Evolutionary conservation across 176 grass and related monocot species (phyloP).

Genomic region (Ampelocalamus luodianensis): DNA sequence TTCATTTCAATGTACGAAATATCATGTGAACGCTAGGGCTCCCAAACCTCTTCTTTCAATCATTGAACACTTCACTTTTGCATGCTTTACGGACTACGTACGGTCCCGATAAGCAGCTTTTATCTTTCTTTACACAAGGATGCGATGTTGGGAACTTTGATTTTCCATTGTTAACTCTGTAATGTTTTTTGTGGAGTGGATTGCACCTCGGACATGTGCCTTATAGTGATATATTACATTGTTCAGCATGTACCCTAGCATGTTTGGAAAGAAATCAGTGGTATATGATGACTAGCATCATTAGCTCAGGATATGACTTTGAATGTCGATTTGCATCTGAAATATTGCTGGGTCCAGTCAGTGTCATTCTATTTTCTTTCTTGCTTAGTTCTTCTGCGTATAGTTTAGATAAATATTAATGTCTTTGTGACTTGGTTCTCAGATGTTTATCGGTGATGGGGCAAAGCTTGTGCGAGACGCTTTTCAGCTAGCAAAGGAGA

Average conservation of each 20-base stretch:
- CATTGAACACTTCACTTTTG: neutral
- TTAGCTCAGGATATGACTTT: neutral
- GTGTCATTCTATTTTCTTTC: neutral
- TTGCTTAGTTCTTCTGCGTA: neutral
- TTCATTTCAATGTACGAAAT: neutral
- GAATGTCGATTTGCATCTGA: neutral
- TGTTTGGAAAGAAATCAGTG: neutral
- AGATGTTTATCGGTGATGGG: constrained; percentile 88
- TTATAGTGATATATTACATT: neutral
- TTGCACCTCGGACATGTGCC: neutral
- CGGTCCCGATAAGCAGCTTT: neutral
- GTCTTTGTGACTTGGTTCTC: constrained; percentile 29
- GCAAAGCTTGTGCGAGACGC: constrained; percentile 84
- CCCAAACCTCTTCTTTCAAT: neutral
- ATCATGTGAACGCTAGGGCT: neutral
- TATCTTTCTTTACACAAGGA: neutral
- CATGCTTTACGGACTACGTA: neutral
- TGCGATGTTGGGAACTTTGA: neutral
- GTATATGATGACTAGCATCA: neutral
- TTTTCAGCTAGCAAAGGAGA: constrained; percentile 85
- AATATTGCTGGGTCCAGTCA: neutral
- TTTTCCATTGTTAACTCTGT: constrained; percentile 2
- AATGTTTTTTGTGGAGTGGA: neutral
- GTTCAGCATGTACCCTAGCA: neutral
- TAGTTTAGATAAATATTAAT: constrained; percentile 7